A percentile compares a stretch with the other conserved stretches of the same genome.
phyloP scores from a whole-genome alignment of 805 yeast species.

The Ogataea naganishii region DNA sequence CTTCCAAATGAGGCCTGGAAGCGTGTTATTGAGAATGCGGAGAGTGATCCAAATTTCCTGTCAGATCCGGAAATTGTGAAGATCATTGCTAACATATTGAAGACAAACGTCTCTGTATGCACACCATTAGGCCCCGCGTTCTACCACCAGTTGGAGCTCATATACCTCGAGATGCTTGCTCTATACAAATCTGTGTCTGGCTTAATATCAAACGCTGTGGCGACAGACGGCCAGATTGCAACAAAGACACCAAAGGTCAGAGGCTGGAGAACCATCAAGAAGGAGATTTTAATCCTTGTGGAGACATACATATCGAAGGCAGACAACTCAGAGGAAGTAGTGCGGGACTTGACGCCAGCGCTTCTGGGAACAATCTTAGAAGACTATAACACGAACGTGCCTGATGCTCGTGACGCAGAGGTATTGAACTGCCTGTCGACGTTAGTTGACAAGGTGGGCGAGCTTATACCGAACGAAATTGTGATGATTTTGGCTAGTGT shows the following conservation, averaged over 20 bases:
- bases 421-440: constrained; percentile 93
- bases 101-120: constrained; percentile 94
- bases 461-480: constrained; percentile 81
- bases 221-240: constrained; percentile 75
- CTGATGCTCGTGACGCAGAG: constrained; percentile 97
- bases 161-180: constrained; percentile 84
- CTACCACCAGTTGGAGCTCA: constrained; percentile 76
- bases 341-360: constrained; percentile 73
- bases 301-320: constrained; percentile 87
- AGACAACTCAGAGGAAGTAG: constrained; percentile 77
- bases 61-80: constrained; percentile 77
- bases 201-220: constrained; percentile 75
- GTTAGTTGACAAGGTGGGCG: constrained; percentile 80
- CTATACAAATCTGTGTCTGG: constrained; percentile 82
- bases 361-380: constrained; percentile 77
- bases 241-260: constrained; percentile 94
- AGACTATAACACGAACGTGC: constrained; percentile 82
- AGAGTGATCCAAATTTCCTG: constrained; percentile 72
- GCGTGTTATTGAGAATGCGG: constrained; percentile 78
- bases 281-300: constrained; percentile 81
- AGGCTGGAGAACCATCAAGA: constrained; percentile 91
- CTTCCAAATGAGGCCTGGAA: constrained; percentile 94
- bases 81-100: constrained; percentile 85
- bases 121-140: constrained; percentile 90
- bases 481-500: constrained; percentile 82